Conservation (phyloP, 495 filamentous ascomycete species). For the Neurospora sp. region DNA sequence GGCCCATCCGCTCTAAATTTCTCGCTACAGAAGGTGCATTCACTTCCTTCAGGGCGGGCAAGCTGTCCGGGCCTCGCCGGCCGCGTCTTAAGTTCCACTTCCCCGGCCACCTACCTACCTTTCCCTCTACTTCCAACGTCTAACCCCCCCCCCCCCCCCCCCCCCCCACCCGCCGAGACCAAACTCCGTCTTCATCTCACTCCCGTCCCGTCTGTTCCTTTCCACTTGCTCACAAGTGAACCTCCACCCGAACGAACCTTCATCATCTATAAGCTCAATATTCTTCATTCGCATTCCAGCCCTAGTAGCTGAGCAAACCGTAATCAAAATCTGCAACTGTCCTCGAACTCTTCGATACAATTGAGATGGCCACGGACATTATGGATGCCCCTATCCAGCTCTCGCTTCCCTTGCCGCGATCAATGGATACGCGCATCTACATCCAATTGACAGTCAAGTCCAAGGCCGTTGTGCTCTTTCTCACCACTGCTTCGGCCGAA, state of each 20-base stretch:
- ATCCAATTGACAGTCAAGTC: constrained; percentile 60
- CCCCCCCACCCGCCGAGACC: neutral
- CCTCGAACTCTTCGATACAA: neutral
- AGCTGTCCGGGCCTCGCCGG: neutral
- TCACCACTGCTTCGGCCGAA: constrained; percentile 61
- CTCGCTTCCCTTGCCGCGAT: constrained; percentile 66
- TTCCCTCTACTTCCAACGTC: neutral
- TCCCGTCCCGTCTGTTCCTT: neutral
- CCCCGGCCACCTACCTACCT: neutral
- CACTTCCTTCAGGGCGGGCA: neutral
- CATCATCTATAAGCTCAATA: neutral
- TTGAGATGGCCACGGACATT: neutral
- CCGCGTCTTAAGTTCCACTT: neutral
- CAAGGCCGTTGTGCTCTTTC: constrained; percentile 60
- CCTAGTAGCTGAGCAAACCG: neutral
- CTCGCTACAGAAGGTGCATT: neutral
- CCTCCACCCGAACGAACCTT: neutral
- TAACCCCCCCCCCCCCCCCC: neutral
- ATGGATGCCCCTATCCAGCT: constrained; percentile 46
- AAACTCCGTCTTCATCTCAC: neutral
- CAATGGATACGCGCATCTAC: constrained; percentile 69
- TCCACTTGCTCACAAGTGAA: neutral
- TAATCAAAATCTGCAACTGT: neutral
- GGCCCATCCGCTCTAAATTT: neutral
- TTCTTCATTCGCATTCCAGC: neutral